Evolutionary conservation across 805 yeast genomes (phyloP), one percentile per base, ranked within the genome.

Genomic region (Candida michaelii): DNA sequence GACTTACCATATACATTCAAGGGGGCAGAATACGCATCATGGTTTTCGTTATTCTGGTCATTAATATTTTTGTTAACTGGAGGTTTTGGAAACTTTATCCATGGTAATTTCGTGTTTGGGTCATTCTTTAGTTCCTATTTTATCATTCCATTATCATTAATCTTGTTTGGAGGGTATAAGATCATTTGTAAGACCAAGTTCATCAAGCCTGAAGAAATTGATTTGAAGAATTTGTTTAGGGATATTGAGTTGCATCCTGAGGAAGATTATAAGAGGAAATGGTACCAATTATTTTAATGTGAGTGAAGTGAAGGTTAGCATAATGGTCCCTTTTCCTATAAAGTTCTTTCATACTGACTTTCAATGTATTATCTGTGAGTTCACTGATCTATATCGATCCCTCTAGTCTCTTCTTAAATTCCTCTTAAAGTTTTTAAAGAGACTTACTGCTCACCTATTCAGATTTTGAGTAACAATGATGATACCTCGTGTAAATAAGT

Each of bases 81-180:
- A 50, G 90, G 90, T 40, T 85, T 81, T 56, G 80, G 77, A 3
- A 82, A 78, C 5, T 83, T 84, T 61, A 73, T 84, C 45, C 43
- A 37, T 62, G 72, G 72, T 4, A 68, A 70, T 14, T 82, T 80
- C 69, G 72, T 67, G 7, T 72, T 60, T 1, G 62, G 76, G 6
- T 80, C 80, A 57, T 84, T 84, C 54, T 61, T 84, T 40, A 89
- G 89, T 18, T 85, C 89, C 6, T 84, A 84, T 62, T 71, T 84
- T 48, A 83, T 88, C 0, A 56, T 84, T 36, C 87, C 84, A 30
- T 69, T 77, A 42, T 71, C 78, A 47, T 45, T 76, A 3, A 61
- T 66, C 5, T 64, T 84, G 36, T 84, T 77, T 60, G 46, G 74
- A 33, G 86, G 82, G 5, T 88, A 82, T 62, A 76, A 78, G 54